Evolutionary conservation across 2,329 filamentous ascomycete genomes (phyloP).

Genomic region (Hypomyces rosellus): DNA sequence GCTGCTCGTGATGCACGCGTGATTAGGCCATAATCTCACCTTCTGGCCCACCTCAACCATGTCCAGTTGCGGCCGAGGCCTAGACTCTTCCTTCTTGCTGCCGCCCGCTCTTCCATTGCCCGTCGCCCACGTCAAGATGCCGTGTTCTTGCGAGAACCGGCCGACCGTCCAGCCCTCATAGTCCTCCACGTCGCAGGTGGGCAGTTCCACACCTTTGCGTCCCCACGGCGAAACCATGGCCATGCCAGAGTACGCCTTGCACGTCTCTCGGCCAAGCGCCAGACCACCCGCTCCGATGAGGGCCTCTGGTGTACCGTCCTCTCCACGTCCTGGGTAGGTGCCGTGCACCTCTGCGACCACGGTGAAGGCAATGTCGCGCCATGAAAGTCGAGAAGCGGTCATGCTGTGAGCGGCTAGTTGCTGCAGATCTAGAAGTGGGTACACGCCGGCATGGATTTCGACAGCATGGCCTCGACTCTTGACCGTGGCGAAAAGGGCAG

Average conservation of each 20-base stretch:
- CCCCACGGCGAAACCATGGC: constrained; percentile 60
- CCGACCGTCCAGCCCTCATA: constrained; percentile 60
- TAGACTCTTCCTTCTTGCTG: constrained; percentile 22
- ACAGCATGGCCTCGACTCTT: constrained; percentile 39
- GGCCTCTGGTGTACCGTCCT: constrained; percentile 48
- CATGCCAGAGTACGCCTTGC: constrained; percentile 65
- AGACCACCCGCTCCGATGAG: constrained; percentile 64
- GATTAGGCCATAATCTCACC: constrained; percentile 70
- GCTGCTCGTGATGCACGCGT: constrained; percentile 70
- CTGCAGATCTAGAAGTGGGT: constrained; percentile 70
- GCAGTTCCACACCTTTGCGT: constrained; percentile 23
- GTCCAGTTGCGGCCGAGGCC: constrained; percentile 12
- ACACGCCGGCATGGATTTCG: constrained; percentile 72
- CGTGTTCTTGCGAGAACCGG: constrained; percentile 72
- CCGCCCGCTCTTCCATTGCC: constrained; percentile 12
- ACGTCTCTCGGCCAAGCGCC: constrained; percentile 68
- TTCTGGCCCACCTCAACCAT: constrained; percentile 56
- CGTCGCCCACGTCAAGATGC: constrained; percentile 54
- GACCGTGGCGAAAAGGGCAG: constrained; percentile 19
- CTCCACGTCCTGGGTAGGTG: constrained; percentile 55
- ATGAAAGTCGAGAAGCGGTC: constrained; percentile 35
- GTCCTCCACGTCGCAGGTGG: constrained; percentile 25
- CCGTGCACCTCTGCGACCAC: constrained; percentile 67
- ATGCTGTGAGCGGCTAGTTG: constrained; percentile 67
- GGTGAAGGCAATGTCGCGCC: constrained; percentile 56